Conservation (phyloP, 139 green algal species). For the Micractinium sp. region DNA sequence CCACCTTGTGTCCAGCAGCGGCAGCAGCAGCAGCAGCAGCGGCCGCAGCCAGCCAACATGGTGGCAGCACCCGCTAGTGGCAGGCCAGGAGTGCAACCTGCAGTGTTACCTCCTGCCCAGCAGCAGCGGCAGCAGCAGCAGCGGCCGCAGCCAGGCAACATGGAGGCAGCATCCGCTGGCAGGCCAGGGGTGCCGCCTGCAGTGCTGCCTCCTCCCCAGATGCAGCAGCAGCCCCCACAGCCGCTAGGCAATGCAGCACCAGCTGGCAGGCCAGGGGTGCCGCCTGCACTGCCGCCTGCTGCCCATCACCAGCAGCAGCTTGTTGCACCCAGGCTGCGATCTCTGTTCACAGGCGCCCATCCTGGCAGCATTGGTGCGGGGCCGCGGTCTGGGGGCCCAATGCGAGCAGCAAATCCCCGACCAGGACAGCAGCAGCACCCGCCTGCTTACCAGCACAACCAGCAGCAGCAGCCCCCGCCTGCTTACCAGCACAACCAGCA, state of each 20-base stretch:
- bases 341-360: neutral
- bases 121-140: neutral
- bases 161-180: neutral
- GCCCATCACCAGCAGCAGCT: neutral
- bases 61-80: neutral
- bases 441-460: neutral
- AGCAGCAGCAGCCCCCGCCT: neutral
- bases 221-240: neutral
- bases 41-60: neutral
- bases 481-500: neutral
- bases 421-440: neutral
- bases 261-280: neutral
- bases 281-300: neutral
- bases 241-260: too few relatives aligned
- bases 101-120: neutral
- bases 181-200: too few relatives aligned
- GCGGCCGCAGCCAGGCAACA: neutral
- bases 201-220: too few relatives aligned
- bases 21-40: neutral
- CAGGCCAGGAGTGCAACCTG: neutral
- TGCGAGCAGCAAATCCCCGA: neutral
- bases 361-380: neutral
- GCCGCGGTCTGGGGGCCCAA: neutral
- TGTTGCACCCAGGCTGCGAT: neutral
- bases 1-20: neutral